These are phyloP conservation scores for Sanguinoderma infundibulare DNA, from an alignment of 1,284 basidiomycete genomes.

Conservation along the genomic window DNA sequence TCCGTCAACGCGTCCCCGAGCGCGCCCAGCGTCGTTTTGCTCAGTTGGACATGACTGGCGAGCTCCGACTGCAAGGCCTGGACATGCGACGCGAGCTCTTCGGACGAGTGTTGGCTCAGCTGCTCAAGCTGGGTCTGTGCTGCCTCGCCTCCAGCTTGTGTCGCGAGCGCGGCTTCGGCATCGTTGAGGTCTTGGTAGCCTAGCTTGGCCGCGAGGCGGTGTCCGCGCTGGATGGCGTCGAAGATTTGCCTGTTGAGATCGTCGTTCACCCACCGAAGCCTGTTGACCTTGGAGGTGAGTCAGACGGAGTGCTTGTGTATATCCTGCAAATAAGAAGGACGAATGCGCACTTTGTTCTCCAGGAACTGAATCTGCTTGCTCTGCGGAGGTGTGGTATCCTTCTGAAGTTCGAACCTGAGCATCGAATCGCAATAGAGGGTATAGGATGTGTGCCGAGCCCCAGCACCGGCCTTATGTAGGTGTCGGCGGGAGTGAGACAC, in stretches of 20 bases:
- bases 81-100: constrained; percentile 23
- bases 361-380: constrained; percentile 19
- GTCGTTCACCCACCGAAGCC: constrained; percentile 23
- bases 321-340: background rate
- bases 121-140: constrained; percentile 19
- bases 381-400: constrained; percentile 2
- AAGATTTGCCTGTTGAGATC: constrained; percentile 28
- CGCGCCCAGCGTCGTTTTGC: constrained; percentile 18
- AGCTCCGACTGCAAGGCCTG: constrained; percentile 26
- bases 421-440: background rate
- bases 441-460: background rate
- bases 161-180: constrained; percentile 25
- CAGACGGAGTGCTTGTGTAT: background rate
- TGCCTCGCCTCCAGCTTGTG: constrained; percentile 1
- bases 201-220: constrained; percentile 28
- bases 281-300: constrained; percentile 18
- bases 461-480: background rate
- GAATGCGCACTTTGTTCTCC: constrained; percentile 20
- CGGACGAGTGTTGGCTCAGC: constrained; percentile 19
- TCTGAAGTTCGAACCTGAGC: constrained; percentile 5
- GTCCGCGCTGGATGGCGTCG: constrained; percentile 26
- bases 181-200: constrained; percentile 29
- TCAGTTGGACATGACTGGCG: constrained; percentile 18
- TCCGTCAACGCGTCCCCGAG: constrained; percentile 24
- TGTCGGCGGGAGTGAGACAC: background rate